phyloP scores from a whole-genome alignment of 2,329 filamentous ascomycete species.

The Teratosphaeria epicoccoides region DNA sequence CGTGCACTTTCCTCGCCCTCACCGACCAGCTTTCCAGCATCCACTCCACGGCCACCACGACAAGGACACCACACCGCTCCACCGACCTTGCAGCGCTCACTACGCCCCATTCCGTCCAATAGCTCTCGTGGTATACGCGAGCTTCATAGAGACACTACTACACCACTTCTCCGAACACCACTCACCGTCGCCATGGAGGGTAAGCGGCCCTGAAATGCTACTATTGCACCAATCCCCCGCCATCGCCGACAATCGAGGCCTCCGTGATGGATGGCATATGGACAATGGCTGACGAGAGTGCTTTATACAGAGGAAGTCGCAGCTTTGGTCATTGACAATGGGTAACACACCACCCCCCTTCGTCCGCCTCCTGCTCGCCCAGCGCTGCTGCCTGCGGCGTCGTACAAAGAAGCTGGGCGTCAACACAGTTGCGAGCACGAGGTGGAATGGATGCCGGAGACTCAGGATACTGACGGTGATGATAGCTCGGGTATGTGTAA shows the following conservation, averaged over 20 bases:
- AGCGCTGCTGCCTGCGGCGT: constrained; percentile 17
- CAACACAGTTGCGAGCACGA: constrained; percentile 6
- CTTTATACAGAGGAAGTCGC: constrained; percentile 84
- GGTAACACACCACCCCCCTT: constrained; percentile 58
- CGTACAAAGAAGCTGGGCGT: constrained; percentile 16
- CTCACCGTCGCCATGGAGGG: constrained; percentile 18
- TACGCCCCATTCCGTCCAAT: background rate
- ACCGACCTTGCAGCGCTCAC: constrained; percentile 5
- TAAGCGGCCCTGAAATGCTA: constrained; percentile 11
- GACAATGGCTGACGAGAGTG: constrained; percentile 14
- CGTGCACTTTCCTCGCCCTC: constrained; percentile 7
- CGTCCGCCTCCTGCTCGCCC: constrained; percentile 13
- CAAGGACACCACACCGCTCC: background rate
- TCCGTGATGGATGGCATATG: background rate
- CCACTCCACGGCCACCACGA: constrained; percentile 1
- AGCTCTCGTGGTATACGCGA: background rate
- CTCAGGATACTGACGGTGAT: constrained; percentile 17
- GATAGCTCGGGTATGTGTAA: constrained; percentile 99
- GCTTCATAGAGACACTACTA: background rate
- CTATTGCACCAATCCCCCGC: constrained; percentile 3
- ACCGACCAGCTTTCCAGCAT: constrained; percentile 5
- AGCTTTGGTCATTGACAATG: constrained; percentile 99
- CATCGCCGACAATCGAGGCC: background rate
- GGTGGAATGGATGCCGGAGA: constrained; percentile 2
- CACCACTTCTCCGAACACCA: constrained; percentile 1